Conservation (phyloP, 2,329 filamentous ascomycete species). For the Epichloe sibirici region DNA sequence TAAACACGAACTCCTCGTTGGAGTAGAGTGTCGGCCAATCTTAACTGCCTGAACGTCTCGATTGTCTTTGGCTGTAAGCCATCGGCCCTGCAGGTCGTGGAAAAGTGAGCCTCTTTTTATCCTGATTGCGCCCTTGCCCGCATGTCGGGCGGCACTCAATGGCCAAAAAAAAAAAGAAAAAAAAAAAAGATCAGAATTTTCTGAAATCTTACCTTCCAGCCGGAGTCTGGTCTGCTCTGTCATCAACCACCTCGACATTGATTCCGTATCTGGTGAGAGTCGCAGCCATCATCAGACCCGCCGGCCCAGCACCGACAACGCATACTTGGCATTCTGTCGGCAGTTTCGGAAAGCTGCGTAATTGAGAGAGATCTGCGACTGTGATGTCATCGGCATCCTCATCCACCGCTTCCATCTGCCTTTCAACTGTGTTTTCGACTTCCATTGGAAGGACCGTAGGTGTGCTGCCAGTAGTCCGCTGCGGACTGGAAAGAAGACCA, state of each 20-base stretch:
- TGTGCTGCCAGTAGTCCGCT: not conserved
- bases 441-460: constrained; percentile 1
- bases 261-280: constrained; percentile 54
- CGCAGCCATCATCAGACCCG: constrained; percentile 42
- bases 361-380: constrained; percentile 34
- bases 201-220: constrained; percentile 37
- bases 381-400: constrained; percentile 20
- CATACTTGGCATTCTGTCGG: constrained; percentile 35
- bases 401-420: constrained; percentile 10
- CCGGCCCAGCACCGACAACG: constrained; percentile 43
- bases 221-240: constrained; percentile 53
- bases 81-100: constrained; percentile 39
- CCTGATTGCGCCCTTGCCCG: not conserved
- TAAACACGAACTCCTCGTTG: constrained; percentile 57
- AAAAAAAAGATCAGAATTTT: not conserved
- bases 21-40: constrained; percentile 56
- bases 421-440: constrained; percentile 8
- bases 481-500: constrained; percentile 4
- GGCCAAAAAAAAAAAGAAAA: not conserved
- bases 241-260: constrained; percentile 53
- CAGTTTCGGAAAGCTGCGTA: constrained; percentile 36
- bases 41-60: constrained; percentile 62
- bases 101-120: constrained; percentile 2
- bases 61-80: constrained; percentile 69
- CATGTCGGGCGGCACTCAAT: not conserved